Percentiles rank a stretch among this genome's conserved stretches.
Evolutionary conservation across 2,329 filamentous ascomycete species (phyloP).

Genomic region (Dactylellina parvicollis): DNA sequence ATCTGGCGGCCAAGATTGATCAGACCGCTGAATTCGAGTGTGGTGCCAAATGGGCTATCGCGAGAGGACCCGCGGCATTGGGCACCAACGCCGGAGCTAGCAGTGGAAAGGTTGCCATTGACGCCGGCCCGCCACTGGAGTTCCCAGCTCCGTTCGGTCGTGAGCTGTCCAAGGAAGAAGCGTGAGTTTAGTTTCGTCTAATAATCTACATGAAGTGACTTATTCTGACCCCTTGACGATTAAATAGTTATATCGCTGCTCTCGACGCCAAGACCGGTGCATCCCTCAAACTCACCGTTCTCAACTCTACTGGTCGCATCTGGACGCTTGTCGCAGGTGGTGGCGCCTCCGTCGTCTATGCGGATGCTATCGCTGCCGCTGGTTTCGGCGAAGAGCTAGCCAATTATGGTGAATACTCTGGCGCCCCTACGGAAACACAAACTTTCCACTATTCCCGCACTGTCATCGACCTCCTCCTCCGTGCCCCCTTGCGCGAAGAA

Average conservation of each 20-base stretch:
- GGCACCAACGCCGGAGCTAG: slow-evolving; percentile 77
- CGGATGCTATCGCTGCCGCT: slow-evolving; percentile 95
- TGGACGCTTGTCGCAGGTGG: slow-evolving; percentile 99
- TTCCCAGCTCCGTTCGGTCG: slow-evolving; percentile 99
- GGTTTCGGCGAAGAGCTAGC: slow-evolving; percentile 95
- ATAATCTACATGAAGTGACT: not conserved
- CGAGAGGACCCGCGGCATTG: slow-evolving; percentile 86
- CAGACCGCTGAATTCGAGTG: slow-evolving; percentile 99
- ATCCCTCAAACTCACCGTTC: slow-evolving; percentile 95
- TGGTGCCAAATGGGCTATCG: slow-evolving; percentile 98
- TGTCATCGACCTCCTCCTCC: slow-evolving; percentile 95
- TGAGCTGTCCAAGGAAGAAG: slow-evolving; percentile 98
- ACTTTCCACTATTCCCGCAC: slow-evolving; percentile 99
- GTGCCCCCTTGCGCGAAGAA: slow-evolving; percentile 81
- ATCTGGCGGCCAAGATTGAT: slow-evolving; percentile 97
- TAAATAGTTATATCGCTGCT: slow-evolving; percentile 81
- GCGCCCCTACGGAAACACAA: slow-evolving; percentile 97
- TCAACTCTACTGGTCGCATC: slow-evolving; percentile 89
- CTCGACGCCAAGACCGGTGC: slow-evolving; percentile 99
- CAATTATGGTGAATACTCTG: slow-evolving; percentile 99
- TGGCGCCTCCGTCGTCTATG: slow-evolving; percentile 99
- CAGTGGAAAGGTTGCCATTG: slow-evolving; percentile 87
- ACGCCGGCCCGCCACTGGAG: slow-evolving; percentile 97
- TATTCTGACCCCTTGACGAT: not conserved
- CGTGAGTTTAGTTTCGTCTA: slow-evolving; percentile 60